Base-by-base conservation (phyloP, 2,329 filamentous ascomycete species). In the Penicillium sp. region DNA sequence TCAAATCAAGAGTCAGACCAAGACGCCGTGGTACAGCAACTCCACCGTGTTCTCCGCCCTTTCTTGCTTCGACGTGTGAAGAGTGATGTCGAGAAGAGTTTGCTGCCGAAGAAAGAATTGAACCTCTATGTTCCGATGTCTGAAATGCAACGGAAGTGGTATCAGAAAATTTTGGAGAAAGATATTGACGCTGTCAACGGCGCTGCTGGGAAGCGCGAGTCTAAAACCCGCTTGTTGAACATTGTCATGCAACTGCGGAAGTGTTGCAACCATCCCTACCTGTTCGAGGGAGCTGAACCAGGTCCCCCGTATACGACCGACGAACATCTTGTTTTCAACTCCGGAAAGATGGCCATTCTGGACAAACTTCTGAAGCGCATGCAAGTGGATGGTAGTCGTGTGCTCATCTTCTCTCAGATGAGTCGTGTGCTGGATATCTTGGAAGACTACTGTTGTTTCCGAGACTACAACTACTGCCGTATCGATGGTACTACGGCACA, bases 341-440 rank as follows among this genome's bases (percentile, higher is more conserved):
- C 94, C 1, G 94, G 92, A 22, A 99, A 99, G 78, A 99, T 99
- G 94, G 85, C 92, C 32, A 92, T 99, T 71, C 83, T 99, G 18
- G 94, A 99, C 79, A 96, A 91, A 76, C 84, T 99, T 11, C 81
- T 99, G 47, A 87, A 83, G 67, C 86, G 92, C 45, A 85, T 99
- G 78, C 83, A 92, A 74, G 85, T 83, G 45, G 89, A 96, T 71
- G 94, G 92, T 40, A 97, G 92, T 70, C 85, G 94, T 62, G 92
- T 99, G n/a, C 84, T 99, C 54, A 97, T 99, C 66, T 99, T 99
- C 78, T 99, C 94, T 0, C 94, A 99, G 71, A 99, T 99, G 94
- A 97, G 92, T 69, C 90, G 94, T 83, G 82, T 97, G 38, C 80
- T 99, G 40, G 94, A 99, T 70, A 99, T 99, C 51, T 82, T 99